Evolutionary conservation across 495 filamentous ascomycete genomes (phyloP).

Genomic region (Neurospora terricola): DNA sequence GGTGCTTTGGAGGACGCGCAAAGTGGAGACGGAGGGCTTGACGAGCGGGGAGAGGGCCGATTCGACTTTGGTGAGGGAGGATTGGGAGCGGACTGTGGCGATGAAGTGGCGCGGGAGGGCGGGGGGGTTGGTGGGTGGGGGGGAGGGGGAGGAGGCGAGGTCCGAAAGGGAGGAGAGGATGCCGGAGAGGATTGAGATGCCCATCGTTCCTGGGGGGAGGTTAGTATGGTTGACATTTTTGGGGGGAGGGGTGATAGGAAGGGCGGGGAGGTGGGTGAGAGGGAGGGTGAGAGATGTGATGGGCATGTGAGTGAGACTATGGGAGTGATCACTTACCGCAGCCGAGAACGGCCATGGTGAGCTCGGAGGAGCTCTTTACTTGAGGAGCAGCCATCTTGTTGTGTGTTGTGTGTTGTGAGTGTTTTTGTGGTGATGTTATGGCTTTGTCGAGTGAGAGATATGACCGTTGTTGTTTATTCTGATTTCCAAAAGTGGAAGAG

Average conservation of each 20-base stretch:
- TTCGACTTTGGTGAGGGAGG: slow-evolving; percentile 47
- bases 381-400: slow-evolving; percentile 11
- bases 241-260: not conserved
- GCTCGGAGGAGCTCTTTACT: slow-evolving; percentile 29
- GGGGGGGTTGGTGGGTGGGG: slow-evolving; percentile 37
- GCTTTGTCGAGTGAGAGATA: not conserved
- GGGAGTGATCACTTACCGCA: slow-evolving; percentile 48
- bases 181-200: slow-evolving; percentile 73
- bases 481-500: not conserved
- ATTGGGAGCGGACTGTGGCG: slow-evolving; percentile 55
- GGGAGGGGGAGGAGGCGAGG: slow-evolving; percentile 42
- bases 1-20: slow-evolving; percentile 32
- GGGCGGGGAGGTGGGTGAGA: not conserved
- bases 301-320: not conserved
- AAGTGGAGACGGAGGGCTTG: slow-evolving; percentile 29
- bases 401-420: not conserved
- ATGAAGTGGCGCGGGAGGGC: slow-evolving; percentile 61
- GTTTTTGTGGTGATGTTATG: not conserved
- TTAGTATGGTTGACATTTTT: not conserved
- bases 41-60: slow-evolving; percentile 33
- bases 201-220: slow-evolving; percentile 55
- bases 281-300: not conserved
- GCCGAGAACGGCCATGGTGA: slow-evolving; percentile 62
- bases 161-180: slow-evolving; percentile 55
- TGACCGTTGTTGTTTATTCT: not conserved